A percentile compares a stretch with the other conserved stretches of the same genome.
Evolutionary conservation across 2,329 filamentous ascomycete genomes (phyloP).

Genomic region (Ceratocystiopsis brevicomis): DNA sequence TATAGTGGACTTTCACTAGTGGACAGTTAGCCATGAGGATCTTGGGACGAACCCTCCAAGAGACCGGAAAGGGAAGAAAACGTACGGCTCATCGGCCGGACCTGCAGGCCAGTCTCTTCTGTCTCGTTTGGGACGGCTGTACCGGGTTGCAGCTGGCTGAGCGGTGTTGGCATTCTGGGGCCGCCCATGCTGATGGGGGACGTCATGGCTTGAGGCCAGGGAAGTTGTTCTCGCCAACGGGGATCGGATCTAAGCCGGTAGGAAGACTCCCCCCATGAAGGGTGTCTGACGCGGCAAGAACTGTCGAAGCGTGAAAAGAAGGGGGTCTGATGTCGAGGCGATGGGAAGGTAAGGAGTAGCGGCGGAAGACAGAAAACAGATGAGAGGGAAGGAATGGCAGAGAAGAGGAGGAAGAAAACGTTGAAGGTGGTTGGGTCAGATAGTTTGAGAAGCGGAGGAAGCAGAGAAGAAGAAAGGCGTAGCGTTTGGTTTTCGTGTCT

Average conservation of each 20-base stretch:
- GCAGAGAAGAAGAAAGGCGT: slow-evolving; percentile 6
- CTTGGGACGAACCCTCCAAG: neutral
- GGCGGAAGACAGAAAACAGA: neutral
- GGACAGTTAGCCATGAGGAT: slow-evolving; percentile 5
- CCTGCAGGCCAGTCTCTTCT: slow-evolving; percentile 15
- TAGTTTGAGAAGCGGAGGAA: too few species aligned
- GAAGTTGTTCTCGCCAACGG: too few species aligned
- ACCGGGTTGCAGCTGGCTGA: slow-evolving; percentile 1
- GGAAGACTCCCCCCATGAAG: too few species aligned
- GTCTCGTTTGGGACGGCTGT: slow-evolving; percentile 4
- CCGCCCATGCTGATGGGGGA: slow-evolving; percentile 7
- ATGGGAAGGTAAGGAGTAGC: neutral
- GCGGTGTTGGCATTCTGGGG: slow-evolving; percentile 2
- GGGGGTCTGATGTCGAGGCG: neutral
- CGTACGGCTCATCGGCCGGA: slow-evolving; percentile 18
- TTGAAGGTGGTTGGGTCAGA: neutral
- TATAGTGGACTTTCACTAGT: slow-evolving; percentile 88
- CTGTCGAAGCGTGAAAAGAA: neutral
- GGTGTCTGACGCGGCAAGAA: neutral
- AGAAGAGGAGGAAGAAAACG: neutral
- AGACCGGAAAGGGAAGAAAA: neutral
- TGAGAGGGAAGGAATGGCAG: neutral
- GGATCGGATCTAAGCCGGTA: too few species aligned
- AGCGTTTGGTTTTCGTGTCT: slow-evolving; percentile 8
- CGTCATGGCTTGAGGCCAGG: slow-evolving; percentile 6